phyloP scores from a whole-genome alignment of 257 asterid genomes.

The Verbascum thapsus region DNA sequence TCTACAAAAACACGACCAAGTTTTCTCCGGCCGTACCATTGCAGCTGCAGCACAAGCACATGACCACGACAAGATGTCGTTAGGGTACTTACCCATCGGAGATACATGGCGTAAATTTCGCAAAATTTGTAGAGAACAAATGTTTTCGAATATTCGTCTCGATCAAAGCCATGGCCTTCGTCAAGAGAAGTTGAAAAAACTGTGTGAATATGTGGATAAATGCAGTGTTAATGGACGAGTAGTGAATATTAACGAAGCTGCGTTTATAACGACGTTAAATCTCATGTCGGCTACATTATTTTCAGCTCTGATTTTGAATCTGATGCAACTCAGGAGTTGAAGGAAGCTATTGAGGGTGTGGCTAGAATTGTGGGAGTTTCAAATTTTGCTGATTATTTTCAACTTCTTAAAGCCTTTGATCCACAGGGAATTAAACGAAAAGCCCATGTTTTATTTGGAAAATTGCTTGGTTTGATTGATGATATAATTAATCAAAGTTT shows the following conservation, averaged over 20 bases:
- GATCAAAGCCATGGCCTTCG: conserved; percentile 35
- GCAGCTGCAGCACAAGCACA: conserved; percentile 26
- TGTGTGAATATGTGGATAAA: conserved; percentile 22
- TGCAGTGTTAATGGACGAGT: conserved; percentile 20
- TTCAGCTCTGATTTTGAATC: conserved; percentile 34
- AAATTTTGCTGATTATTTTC: conserved; percentile 43
- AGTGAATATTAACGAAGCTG: conserved; percentile 39
- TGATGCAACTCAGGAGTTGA: conserved; percentile 28
- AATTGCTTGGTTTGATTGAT: conserved; percentile 22
- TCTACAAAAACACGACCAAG: conserved; percentile 31
- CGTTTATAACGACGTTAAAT: conserved; percentile 43
- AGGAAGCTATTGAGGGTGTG: conserved; percentile 38
- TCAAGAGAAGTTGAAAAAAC: conserved; percentile 28
- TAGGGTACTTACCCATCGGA: conserved; percentile 34
- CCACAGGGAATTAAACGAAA: conserved; percentile 37
- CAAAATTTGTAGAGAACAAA: conserved; percentile 34
- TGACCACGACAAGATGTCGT: conserved; percentile 25
- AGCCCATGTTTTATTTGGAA: conserved; percentile 20
- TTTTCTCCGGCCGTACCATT: conserved; percentile 23
- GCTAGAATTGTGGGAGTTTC: conserved; percentile 33
- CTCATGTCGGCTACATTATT: conserved; percentile 43
- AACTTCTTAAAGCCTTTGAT: conserved; percentile 35
- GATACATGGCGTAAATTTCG: conserved; percentile 40
- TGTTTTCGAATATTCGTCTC: conserved; percentile 36
- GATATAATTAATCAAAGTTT: conserved; percentile 18